A percentile compares a stretch with the other conserved stretches of the same genome.
Conservation (phyloP, 2,329 filamentous ascomycete genomes). For the Clonostachys rhizophaga region DNA sequence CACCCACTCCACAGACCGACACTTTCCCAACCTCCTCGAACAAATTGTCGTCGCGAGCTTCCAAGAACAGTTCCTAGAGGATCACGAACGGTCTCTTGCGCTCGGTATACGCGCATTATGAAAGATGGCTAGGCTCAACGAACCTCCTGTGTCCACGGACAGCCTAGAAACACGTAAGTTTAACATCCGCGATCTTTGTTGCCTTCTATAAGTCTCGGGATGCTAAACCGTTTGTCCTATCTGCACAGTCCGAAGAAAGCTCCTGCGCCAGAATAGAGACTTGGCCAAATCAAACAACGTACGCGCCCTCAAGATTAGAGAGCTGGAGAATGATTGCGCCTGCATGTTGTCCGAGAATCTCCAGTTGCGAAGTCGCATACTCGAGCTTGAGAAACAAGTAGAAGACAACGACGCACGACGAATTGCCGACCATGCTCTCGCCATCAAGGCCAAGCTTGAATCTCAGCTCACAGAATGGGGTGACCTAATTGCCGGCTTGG, state of each 20-base stretch:
- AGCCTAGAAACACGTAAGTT: constrained; percentile 66
- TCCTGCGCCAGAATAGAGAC: constrained; percentile 79
- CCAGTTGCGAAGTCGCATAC: constrained; percentile 63
- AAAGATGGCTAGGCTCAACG: constrained; percentile 77
- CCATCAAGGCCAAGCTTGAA: constrained; percentile 68
- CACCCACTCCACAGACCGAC: constrained; percentile 10
- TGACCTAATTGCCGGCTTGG: constrained; percentile 61
- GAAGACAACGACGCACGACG: constrained; percentile 55
- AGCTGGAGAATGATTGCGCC: constrained; percentile 70
- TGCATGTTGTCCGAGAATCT: constrained; percentile 77
- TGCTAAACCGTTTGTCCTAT: neutral
- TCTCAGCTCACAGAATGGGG: constrained; percentile 68
- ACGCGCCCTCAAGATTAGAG: constrained; percentile 72
- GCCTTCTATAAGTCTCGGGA: neutral
- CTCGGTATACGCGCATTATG: constrained; percentile 8
- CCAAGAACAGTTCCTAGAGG: too few relatives aligned
- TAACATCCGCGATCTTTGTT: neutral
- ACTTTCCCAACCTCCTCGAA: constrained; percentile 11
- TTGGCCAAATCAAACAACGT: constrained; percentile 75
- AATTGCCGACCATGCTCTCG: constrained; percentile 60
- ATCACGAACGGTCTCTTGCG: too few relatives aligned
- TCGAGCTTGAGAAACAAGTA: constrained; percentile 64
- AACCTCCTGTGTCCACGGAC: constrained; percentile 63
- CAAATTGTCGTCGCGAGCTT: too few relatives aligned
- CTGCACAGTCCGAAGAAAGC: constrained; percentile 62